Conservation (phyloP, 2,329 filamentous ascomycete species). For the Proliferodiscus dingleyae region DNA sequence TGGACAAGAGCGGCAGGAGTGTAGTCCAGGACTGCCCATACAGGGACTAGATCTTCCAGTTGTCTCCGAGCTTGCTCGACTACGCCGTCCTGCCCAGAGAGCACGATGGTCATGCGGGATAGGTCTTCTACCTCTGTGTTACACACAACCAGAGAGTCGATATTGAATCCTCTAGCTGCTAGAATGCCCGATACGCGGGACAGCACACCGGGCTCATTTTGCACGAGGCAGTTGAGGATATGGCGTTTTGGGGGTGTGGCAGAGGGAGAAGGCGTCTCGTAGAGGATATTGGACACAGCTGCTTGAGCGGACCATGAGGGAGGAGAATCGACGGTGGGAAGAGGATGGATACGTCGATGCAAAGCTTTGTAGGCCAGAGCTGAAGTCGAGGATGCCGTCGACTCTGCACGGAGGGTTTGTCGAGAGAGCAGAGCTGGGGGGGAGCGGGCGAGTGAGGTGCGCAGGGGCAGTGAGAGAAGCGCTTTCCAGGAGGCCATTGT, state of each 20-base stretch:
- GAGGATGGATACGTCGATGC: conserved; percentile 80
- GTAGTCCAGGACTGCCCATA: conserved; percentile 98
- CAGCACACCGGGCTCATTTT: conserved; percentile 96
- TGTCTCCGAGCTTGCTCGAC: conserved; percentile 95
- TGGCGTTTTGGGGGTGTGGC: conserved; percentile 84
- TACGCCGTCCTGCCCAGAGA: conserved; percentile 92
- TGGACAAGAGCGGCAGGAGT: conserved; percentile 89
- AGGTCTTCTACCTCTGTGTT: conserved; percentile 96
- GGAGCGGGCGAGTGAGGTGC: conserved; percentile 19
- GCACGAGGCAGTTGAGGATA: conserved; percentile 95
- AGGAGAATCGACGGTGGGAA: conserved; percentile 70
- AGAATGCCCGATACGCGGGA: conserved; percentile 95
- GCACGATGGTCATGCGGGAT: conserved; percentile 97
- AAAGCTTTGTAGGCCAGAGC: conserved; percentile 96
- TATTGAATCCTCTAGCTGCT: conserved; percentile 96
- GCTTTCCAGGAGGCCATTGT: conserved; percentile 31
- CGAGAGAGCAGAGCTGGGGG: conserved; percentile 17
- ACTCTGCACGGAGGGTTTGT: conserved; percentile 32
- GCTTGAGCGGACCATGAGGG: conserved; percentile 86
- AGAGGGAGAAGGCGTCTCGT: conserved; percentile 89
- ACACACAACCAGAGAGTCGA: conserved; percentile 96
- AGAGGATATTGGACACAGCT: conserved; percentile 96
- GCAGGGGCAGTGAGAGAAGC: conserved; percentile 24
- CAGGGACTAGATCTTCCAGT: conserved; percentile 92
- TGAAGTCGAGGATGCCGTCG: conserved; percentile 71